A percentile compares a stretch with the other conserved stretches of the same genome.
Evolutionary conservation across 2,329 filamentous ascomycete genomes (phyloP).

Genomic region (Fonsecaea erecta): DNA sequence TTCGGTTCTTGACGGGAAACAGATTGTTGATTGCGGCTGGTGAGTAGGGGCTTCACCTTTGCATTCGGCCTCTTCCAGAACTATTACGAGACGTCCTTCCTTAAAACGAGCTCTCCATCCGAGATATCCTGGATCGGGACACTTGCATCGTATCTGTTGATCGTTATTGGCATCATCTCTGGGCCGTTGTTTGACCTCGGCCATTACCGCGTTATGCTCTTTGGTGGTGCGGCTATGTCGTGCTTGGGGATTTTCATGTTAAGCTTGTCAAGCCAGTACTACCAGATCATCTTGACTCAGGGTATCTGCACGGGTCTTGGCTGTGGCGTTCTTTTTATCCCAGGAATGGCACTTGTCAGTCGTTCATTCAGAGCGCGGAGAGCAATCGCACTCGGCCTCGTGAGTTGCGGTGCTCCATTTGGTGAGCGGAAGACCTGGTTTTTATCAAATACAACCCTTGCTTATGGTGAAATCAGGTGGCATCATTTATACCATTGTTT

Average conservation of each 20-base stretch:
- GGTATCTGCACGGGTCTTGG: constrained; percentile 76
- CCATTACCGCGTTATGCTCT: constrained; percentile 74
- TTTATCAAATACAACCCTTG: not conserved
- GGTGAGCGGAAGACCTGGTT: constrained; percentile 63
- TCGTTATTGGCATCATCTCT: constrained; percentile 83
- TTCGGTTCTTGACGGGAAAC: constrained; percentile 57
- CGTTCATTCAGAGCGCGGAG: constrained; percentile 35
- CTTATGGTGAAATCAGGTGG: constrained; percentile 59
- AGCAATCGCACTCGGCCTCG: constrained; percentile 36
- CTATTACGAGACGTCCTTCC: constrained; percentile 74
- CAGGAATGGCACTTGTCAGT: constrained; percentile 60
- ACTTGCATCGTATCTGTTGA: constrained; percentile 79
- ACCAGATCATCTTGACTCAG: constrained; percentile 84
- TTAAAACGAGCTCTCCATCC: constrained; percentile 69
- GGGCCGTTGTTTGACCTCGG: constrained; percentile 87
- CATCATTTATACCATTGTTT: constrained; percentile 65
- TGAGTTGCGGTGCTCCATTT: constrained; percentile 62
- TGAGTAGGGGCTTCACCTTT: constrained; percentile 35
- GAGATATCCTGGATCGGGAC: constrained; percentile 87
- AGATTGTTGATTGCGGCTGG: not conserved
- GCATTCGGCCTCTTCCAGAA: constrained; percentile 72
- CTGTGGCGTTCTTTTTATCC: constrained; percentile 80
- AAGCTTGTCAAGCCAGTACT: constrained; percentile 75
- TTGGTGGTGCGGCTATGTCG: constrained; percentile 67
- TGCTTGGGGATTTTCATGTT: constrained; percentile 69